phyloP scores from a whole-genome alignment of 2,329 filamentous ascomycete genomes.

The Cercospora sesami region DNA sequence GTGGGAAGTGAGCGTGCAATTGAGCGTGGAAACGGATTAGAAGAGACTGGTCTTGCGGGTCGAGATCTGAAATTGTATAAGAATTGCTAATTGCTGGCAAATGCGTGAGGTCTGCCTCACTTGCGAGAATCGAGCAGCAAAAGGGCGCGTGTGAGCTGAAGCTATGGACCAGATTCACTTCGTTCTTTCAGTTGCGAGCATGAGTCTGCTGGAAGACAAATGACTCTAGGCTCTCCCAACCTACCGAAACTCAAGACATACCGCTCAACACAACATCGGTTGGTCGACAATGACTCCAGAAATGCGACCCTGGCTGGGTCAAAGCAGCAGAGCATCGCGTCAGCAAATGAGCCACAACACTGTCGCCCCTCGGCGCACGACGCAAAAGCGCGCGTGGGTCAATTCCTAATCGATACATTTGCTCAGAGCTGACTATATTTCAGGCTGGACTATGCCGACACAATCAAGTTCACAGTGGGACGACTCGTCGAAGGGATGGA shows the following conservation, averaged over 20 bases:
- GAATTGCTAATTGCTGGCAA: background rate
- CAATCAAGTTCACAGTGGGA: background rate
- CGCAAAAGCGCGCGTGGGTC: too few relatives aligned
- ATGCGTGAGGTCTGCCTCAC: background rate
- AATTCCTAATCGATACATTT: too few relatives aligned
- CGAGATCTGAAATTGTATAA: background rate
- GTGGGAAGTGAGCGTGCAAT: slow-evolving; percentile 93
- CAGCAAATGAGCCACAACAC: too few relatives aligned
- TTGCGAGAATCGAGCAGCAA: background rate
- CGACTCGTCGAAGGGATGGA: background rate
- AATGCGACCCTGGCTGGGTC: too few relatives aligned
- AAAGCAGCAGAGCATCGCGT: too few relatives aligned
- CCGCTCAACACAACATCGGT: too few relatives aligned
- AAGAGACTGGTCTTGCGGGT: background rate
- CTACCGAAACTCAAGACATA: too few relatives aligned
- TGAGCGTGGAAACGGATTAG: slow-evolving; percentile 46
- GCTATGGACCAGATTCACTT: background rate
- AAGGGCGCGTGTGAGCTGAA: background rate
- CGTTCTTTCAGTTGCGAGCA: background rate
- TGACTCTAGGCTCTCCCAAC: too few relatives aligned
- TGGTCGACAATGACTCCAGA: too few relatives aligned
- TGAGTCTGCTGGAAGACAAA: too few relatives aligned
- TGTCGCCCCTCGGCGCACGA: too few relatives aligned
- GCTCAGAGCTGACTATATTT: too few relatives aligned
- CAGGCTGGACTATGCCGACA: background rate